Evolutionary conservation across 176 grass and related monocot genomes (phyloP), one percentile per base, ranked within the genome.

Genomic region (Carex littledalei): DNA sequence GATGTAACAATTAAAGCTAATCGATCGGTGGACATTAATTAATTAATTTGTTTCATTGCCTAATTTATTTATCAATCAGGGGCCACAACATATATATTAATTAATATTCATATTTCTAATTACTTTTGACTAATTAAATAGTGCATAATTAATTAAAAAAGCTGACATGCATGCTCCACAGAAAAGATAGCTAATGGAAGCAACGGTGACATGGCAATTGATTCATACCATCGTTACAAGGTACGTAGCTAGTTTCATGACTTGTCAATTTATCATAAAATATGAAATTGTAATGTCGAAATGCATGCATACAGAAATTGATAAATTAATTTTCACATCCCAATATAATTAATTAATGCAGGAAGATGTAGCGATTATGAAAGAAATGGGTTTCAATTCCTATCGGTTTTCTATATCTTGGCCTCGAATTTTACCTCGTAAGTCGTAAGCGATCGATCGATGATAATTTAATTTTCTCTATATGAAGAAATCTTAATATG

Each of bases 381-480:
- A 90, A 68, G 85, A 84, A 14, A 84, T 93, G 83, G 95, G 92
- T 66, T 83, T 98, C 54, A 90, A 89, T 78, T 87, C 95, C 18
- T 94, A 94, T 49, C 93, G 89, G 47, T 93, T 98, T 81, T 98
- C 95, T 54, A 87, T 98, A 82, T 94, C 95, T 50, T 98, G 92
- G 95, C 47, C 92, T 70, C 79, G 95, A 41, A 94, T 98, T 82
- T 79, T 98, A 22, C 92, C 95, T 55, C 87, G 95, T 94, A 89
- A 92, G 89, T 35, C 34, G 34, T 35, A 39, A 39, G 37, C 29
- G 1, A 29, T 29, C 29, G 29, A 29, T 29, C 91, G 77, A 52
- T 87, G 6, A 75, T 29, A 41, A 26, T 53, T 26, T 26, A 26
- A 26, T 83, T 49, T 49, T 47, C 37, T 67, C n/a, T 41, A 45